Conservation (phyloP, 2,329 filamentous ascomycete species). For the Arthrobotrys conoides region DNA sequence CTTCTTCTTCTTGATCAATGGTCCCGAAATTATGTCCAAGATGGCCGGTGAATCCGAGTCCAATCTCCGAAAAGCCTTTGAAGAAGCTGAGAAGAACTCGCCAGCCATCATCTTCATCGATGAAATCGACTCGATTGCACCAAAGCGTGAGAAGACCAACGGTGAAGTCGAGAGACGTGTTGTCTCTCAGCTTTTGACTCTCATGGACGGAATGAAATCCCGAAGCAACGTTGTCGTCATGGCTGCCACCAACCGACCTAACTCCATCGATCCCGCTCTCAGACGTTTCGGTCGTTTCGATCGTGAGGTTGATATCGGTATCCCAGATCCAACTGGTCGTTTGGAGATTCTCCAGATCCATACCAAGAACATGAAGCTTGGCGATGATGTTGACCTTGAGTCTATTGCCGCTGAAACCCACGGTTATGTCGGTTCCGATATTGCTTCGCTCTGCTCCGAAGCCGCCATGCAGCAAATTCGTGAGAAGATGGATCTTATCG, state of each 20-base stretch:
- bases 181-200: slow-evolving; percentile 93
- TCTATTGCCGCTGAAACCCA: slow-evolving; percentile 97
- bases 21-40: slow-evolving; percentile 99
- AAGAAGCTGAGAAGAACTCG: slow-evolving; percentile 99
- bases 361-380: slow-evolving; percentile 99
- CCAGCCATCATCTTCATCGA: slow-evolving; percentile 99
- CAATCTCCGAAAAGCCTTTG: slow-evolving; percentile 98
- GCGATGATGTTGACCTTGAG: slow-evolving; percentile 95
- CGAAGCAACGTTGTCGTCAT: slow-evolving; percentile 98
- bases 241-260: slow-evolving; percentile 98
- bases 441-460: slow-evolving; percentile 97
- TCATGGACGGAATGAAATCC: slow-evolving; percentile 99
- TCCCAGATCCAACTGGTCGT: slow-evolving; percentile 96
- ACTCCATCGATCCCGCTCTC: slow-evolving; percentile 97
- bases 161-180: slow-evolving; percentile 98
- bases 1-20: slow-evolving; percentile 99
- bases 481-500: slow-evolving; percentile 99
- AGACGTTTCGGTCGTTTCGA: slow-evolving; percentile 99
- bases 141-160: slow-evolving; percentile 99
- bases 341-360: slow-evolving; percentile 99
- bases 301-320: slow-evolving; percentile 97
- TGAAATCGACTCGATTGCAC: slow-evolving; percentile 98
- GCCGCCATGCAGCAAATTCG: slow-evolving; percentile 99
- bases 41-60: slow-evolving; percentile 99
- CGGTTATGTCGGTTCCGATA: slow-evolving; percentile 98